Evolutionary conservation across 306 rosid genomes (phyloP), one percentile per base, ranked within the genome.

Genomic region (Cucurbita pepo): DNA sequence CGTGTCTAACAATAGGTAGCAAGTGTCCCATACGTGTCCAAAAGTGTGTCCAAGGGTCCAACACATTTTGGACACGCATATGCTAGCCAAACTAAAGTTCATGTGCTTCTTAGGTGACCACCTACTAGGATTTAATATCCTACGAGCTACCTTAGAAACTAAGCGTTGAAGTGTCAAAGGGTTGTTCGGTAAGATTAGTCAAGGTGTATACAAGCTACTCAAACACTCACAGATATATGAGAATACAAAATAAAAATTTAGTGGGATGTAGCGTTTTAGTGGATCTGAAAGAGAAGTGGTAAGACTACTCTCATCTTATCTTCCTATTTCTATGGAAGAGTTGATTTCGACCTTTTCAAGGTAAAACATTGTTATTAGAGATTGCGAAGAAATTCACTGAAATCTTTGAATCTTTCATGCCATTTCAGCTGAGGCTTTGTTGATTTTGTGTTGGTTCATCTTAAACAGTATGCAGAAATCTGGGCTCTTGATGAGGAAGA

Each of bases 401-500:
- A 19, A 18, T 55, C 8, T 7, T 18, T 8, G 59, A 55, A 55
- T 21, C 4, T 7, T 56, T 21, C 4, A 56, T 45, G 53, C 21
- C 19, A 25, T 45, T 9, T 37, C 34, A 59, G 1, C 12, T 44
- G 8, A 25, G 47, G 47, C 47, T 64, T 71, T 71, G 62, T 71
- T 72, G 65, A 60, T 69, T 77, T 48, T 67, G 53, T 67, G 45
- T 64, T 56, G 54, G 44, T 57, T 40, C 74, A 41, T 60, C 47
- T 30, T 1, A 25, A 40, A 78, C 76, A 90, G 98, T 94, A 90
- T 69, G 41, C 71, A 56, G 86, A 86, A 50, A 79, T 94, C 74
- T 90, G 98, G 98, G 88, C 76, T 69, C 71, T 84, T 56, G 97
- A 94, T 77, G 88, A 58, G 81, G 86, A 86, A 67, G 92, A 94